A percentile compares a stretch with the other conserved stretches of the same genome.
phyloP scores from a whole-genome alignment of 768 basidiomycete species.

The Xerocomellus intermedius region DNA sequence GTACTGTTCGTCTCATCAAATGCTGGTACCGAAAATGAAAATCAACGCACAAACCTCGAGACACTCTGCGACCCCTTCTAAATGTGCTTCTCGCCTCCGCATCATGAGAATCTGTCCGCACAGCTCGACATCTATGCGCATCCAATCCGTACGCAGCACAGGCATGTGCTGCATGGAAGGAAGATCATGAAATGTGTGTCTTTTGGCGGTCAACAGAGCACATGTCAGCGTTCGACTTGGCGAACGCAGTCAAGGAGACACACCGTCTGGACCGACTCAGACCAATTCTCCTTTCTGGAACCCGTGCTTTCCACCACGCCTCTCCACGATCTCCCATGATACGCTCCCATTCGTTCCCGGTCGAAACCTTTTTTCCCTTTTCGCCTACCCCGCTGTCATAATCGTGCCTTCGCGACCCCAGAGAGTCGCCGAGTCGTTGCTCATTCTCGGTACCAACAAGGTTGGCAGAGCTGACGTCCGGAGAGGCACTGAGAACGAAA shows the following conservation, averaged over 20 bases:
- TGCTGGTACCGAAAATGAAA: constrained; percentile 6
- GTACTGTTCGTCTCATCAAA: constrained; percentile 33
- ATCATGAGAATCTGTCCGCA: constrained; percentile 73
- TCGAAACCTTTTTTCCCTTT: constrained; percentile 41
- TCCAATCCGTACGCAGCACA: constrained; percentile 56
- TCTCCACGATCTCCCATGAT: constrained; percentile 12
- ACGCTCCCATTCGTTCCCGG: constrained; percentile 44
- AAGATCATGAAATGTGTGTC: constrained; percentile 68
- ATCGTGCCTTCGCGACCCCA: neutral
- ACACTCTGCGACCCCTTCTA: constrained; percentile 60
- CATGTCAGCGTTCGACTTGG: neutral
- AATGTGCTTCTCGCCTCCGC: constrained; percentile 63
- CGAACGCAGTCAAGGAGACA: constrained; percentile 1
- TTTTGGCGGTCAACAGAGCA: constrained; percentile 30
- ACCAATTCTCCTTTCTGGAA: constrained; percentile 5
- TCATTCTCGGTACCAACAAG: constrained; percentile 22
- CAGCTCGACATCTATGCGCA: constrained; percentile 78
- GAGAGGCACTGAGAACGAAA: constrained; percentile 30
- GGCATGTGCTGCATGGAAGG: constrained; percentile 45
- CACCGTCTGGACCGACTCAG: constrained; percentile 29
- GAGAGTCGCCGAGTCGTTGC: constrained; percentile 8
- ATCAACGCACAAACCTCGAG: constrained; percentile 43
- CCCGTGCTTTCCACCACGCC: constrained; percentile 20
- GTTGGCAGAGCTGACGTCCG: constrained; percentile 28
- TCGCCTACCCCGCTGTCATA: constrained; percentile 1